Evolutionary conservation across 1,284 basidiomycete species (phyloP).

Genomic region (Thecaphora thlaspeos): DNA sequence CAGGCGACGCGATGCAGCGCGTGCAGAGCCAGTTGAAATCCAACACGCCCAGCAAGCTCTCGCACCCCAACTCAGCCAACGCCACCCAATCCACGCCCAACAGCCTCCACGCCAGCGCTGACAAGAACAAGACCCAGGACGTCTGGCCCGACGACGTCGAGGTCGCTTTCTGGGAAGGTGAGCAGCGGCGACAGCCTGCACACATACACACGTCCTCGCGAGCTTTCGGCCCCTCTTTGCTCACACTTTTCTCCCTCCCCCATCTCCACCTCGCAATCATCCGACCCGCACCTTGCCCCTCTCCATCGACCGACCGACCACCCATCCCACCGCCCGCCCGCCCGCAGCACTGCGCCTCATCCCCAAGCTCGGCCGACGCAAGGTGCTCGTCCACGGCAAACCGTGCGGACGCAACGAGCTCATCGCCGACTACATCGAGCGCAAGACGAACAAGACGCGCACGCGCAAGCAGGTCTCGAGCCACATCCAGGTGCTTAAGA

Average conservation of each 20-base stretch:
- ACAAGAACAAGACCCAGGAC: conserved; percentile 55
- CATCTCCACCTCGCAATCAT: background rate
- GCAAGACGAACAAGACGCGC: conserved; percentile 59
- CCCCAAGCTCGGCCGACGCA: conserved; percentile 61
- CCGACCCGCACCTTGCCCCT: background rate
- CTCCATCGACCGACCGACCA: conserved; percentile 7
- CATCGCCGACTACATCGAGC: conserved; percentile 62
- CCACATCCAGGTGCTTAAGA: conserved; percentile 58
- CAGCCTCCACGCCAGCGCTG: conserved; percentile 4
- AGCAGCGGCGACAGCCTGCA: too few species aligned
- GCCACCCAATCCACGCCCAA: background rate
- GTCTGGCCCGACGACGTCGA: conserved; percentile 60
- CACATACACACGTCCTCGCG: too few species aligned
- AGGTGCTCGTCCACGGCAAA: conserved; percentile 61
- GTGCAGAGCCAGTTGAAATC: conserved; percentile 15
- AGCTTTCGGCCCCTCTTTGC: background rate
- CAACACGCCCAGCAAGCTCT: conserved; percentile 4
- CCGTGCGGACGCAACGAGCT: conserved; percentile 63
- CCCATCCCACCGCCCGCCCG: background rate
- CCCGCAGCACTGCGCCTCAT: conserved; percentile 58
- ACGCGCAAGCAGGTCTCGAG: conserved; percentile 58
- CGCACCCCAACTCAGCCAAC: background rate
- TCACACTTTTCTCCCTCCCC: background rate
- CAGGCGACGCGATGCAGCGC: conserved; percentile 36
- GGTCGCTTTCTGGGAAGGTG: conserved; percentile 59